phyloP scores from a whole-genome alignment of 179 eudicot genomes.

The Actinidia chinensis region DNA sequence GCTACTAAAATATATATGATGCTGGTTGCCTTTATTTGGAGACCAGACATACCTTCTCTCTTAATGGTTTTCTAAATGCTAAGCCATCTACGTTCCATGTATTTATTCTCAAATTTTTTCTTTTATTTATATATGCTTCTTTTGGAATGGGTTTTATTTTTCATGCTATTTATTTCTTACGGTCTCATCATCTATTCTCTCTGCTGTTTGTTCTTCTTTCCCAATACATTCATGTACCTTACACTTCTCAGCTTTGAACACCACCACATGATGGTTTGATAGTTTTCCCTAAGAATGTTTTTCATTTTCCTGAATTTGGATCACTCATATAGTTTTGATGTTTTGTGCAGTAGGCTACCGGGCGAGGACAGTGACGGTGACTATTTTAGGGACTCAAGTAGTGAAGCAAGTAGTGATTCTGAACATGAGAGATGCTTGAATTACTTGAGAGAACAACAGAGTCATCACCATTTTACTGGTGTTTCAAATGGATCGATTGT shows the following conservation, averaged over 20 bases:
- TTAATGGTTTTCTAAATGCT: background rate
- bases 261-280: background rate
- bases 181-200: background rate
- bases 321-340: background rate
- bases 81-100: background rate
- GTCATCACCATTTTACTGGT: conserved; percentile 28
- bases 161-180: background rate
- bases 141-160: background rate
- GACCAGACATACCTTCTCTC: background rate
- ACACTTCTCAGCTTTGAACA: conserved; percentile 3
- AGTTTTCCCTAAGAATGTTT: background rate
- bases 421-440: conserved; percentile 61
- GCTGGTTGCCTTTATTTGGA: background rate
- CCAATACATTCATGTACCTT: background rate
- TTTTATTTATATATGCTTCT: background rate
- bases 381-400: conserved; percentile 69
- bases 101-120: background rate
- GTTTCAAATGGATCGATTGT: conserved; percentile 43
- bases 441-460: conserved; percentile 35
- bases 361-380: conserved; percentile 83
- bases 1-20: background rate
- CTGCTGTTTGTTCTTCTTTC: background rate
- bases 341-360: conserved; percentile 45
- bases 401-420: conserved; percentile 84
- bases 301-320: background rate